Percentiles rank a stretch among this genome's conserved stretches.
phyloP scores from a whole-genome alignment of 257 asterid genomes.

The Nicotiana tabacum region DNA sequence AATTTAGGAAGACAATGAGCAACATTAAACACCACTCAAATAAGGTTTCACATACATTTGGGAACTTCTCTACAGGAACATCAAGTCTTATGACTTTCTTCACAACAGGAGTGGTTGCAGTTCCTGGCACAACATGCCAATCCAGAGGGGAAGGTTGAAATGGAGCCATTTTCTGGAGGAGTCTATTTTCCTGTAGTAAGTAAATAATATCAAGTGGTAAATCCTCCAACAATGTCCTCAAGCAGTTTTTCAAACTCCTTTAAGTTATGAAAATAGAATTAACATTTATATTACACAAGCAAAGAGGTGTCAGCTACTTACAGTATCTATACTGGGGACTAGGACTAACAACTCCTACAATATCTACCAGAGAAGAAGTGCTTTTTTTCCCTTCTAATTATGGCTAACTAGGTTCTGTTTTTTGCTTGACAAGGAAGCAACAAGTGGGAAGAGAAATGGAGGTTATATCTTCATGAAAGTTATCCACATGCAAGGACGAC shows the following conservation, averaged over 20 bases:
- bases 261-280: background rate
- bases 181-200: conserved; percentile 54
- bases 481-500: background rate
- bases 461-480: background rate
- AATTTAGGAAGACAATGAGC: conserved; percentile 1
- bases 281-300: background rate
- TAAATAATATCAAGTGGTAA: background rate
- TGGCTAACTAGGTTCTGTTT: background rate
- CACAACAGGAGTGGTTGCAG: conserved; percentile 49
- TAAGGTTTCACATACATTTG: conserved; percentile 45
- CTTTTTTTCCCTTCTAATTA: background rate
- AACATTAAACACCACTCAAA: background rate
- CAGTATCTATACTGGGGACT: background rate
- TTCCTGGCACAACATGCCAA: conserved; percentile 51
- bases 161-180: conserved; percentile 50
- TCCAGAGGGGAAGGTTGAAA: conserved; percentile 49
- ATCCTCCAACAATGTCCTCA: background rate
- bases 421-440: background rate
- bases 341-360: background rate
- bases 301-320: background rate
- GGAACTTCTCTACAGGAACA: conserved; percentile 73
- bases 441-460: background rate
- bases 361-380: background rate
- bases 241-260: background rate
- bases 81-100: conserved; percentile 72